phyloP scores from a whole-genome alignment of 2,329 filamentous ascomycete genomes.

The Ceratocystis colombiana region DNA sequence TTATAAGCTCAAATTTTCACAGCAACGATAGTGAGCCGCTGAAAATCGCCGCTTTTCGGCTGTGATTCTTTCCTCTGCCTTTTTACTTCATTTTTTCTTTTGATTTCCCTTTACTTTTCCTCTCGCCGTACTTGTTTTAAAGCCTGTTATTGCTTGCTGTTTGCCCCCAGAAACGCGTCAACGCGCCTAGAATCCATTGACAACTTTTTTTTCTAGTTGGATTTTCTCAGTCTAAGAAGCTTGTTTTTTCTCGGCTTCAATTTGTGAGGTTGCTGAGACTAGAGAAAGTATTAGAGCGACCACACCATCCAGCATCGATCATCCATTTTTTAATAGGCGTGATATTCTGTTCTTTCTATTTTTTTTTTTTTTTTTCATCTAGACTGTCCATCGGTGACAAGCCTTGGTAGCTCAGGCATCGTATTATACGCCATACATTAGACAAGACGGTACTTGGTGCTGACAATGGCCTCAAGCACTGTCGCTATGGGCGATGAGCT shows the following conservation, averaged over 20 bases:
- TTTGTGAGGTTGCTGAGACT: neutral
- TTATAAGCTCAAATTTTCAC: neutral
- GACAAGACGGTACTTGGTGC: neutral
- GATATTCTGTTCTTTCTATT: neutral
- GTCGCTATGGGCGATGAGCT: slow-evolving; percentile 52
- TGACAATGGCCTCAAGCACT: slow-evolving; percentile 23
- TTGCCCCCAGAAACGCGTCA: slow-evolving; percentile 23
- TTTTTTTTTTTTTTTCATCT: slow-evolving; percentile 1
- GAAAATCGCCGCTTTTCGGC: neutral
- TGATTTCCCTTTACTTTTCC: neutral
- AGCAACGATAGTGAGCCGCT: neutral
- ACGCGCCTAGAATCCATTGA: slow-evolving; percentile 24
- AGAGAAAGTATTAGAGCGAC: slow-evolving; percentile 2
- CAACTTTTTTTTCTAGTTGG: slow-evolving; percentile 20
- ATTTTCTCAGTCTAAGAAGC: slow-evolving; percentile 12
- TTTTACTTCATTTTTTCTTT: neutral
- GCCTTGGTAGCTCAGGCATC: neutral
- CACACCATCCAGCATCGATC: neutral
- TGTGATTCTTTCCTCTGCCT: neutral
- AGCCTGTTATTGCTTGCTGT: slow-evolving; percentile 5
- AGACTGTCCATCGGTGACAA: neutral
- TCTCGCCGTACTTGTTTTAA: neutral
- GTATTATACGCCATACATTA: neutral
- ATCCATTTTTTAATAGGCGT: neutral
- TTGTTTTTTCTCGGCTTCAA: neutral